phyloP scores from a whole-genome alignment of 306 rosid genomes.

The Crotalaria pallida region DNA sequence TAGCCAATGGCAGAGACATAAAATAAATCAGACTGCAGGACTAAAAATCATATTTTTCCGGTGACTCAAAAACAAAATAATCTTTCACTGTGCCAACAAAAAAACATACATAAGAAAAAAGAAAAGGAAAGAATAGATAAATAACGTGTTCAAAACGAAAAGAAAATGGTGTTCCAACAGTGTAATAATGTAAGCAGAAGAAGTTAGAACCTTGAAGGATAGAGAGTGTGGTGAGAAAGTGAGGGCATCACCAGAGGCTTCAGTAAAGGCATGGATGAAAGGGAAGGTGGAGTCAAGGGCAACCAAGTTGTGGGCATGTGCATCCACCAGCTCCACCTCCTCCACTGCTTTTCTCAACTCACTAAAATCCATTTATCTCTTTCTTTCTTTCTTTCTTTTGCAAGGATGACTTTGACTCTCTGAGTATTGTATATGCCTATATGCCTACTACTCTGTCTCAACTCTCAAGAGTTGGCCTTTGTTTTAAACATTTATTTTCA shows the following conservation, averaged over 20 bases:
- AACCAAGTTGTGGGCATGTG: slow-evolving; percentile 84
- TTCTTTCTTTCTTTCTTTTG: neutral
- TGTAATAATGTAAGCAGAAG: neutral
- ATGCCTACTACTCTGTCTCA: neutral
- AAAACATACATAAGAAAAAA: too few relatives aligned
- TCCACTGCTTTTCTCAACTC: slow-evolving; percentile 57
- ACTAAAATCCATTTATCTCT: slow-evolving; percentile 53
- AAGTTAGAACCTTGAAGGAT: slow-evolving; percentile 68
- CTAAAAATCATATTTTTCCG: too few relatives aligned
- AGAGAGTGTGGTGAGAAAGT: slow-evolving; percentile 47
- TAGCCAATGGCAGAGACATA: too few relatives aligned
- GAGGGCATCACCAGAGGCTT: slow-evolving; percentile 62
- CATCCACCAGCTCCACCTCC: slow-evolving; percentile 68
- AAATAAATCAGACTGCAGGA: too few relatives aligned
- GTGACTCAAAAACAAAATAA: too few relatives aligned
- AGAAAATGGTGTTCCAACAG: neutral
- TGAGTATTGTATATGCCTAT: too few relatives aligned
- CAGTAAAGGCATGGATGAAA: slow-evolving; percentile 64
- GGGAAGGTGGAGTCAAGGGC: slow-evolving; percentile 50
- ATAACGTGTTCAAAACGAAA: neutral
- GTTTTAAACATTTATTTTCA: too few relatives aligned
- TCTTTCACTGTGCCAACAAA: too few relatives aligned
- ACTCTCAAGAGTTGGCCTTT: too few relatives aligned
- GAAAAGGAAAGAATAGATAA: too few relatives aligned
- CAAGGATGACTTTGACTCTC: neutral